Conservation (phyloP, 129 eudicot species). For the Pseudognaphalium luteoalbum region DNA sequence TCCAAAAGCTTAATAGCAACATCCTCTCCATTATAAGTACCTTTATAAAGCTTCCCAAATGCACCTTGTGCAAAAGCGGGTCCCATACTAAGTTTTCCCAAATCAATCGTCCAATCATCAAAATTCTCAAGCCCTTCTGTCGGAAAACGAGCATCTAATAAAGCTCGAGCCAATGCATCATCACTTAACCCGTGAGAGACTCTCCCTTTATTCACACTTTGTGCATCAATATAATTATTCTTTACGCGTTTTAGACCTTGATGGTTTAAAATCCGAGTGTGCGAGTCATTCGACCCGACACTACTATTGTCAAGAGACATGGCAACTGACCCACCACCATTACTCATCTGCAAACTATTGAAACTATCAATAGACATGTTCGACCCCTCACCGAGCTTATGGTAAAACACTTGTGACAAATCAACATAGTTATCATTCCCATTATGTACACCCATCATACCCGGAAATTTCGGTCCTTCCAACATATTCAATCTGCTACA, state of each 20-base stretch:
- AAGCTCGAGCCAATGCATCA: slow-evolving; percentile 78
- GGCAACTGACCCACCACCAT: slow-evolving; percentile 87
- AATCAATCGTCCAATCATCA: slow-evolving; percentile 86
- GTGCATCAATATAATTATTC: slow-evolving; percentile 57
- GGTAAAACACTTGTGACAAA: slow-evolving; percentile 63
- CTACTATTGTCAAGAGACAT: slow-evolving; percentile 91
- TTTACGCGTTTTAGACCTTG: slow-evolving; percentile 69
- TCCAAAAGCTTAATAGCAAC: slow-evolving; percentile 90
- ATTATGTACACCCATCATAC: slow-evolving; percentile 62
- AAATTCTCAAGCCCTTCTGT: slow-evolving; percentile 78
- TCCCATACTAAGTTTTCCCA: slow-evolving; percentile 80
- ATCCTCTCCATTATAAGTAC: slow-evolving; percentile 80
- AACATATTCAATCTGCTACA: slow-evolving; percentile 47
- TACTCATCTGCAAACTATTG: slow-evolving; percentile 73
- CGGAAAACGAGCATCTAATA: slow-evolving; percentile 62
- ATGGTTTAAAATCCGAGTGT: slow-evolving; percentile 80
- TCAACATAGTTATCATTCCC: slow-evolving; percentile 60
- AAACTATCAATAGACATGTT: slow-evolving; percentile 82
- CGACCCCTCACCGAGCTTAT: slow-evolving; percentile 76
- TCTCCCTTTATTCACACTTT: slow-evolving; percentile 68
- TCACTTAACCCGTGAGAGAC: slow-evolving; percentile 70
- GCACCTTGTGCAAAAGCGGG: slow-evolving; percentile 96
- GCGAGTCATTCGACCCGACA: slow-evolving; percentile 85
- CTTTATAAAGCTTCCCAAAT: slow-evolving; percentile 83
- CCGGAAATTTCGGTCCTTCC: slow-evolving; percentile 78